These are phyloP conservation scores for Ceratobasidium sp. DNA, from an alignment of 1,284 basidiomycete genomes.

Conservation along the genomic window DNA sequence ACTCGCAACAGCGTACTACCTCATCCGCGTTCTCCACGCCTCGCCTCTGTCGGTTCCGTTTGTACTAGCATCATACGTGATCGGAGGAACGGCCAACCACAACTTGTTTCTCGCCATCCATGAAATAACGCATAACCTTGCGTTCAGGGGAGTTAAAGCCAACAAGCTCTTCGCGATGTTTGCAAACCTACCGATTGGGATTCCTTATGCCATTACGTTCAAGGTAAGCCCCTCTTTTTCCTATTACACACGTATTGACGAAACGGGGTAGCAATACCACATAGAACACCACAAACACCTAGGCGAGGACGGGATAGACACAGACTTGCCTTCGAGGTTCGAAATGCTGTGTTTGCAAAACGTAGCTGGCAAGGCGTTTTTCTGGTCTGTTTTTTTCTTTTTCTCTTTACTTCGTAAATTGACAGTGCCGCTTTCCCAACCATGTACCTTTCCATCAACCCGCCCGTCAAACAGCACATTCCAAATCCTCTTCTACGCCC, in stretches of 20 bases:
- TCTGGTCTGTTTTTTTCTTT: slow-evolving; percentile 69
- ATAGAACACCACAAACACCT: slow-evolving; percentile 93
- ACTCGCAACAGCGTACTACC: slow-evolving; percentile 65
- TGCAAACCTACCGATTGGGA: slow-evolving; percentile 89
- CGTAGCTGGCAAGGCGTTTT: slow-evolving; percentile 96
- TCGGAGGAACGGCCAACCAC: slow-evolving; percentile 96
- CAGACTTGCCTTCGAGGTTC: slow-evolving; percentile 85
- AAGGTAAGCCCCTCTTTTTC: slow-evolving; percentile 64
- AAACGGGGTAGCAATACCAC: slow-evolving; percentile 72
- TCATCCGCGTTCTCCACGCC: slow-evolving; percentile 59
- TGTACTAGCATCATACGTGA: slow-evolving; percentile 76
- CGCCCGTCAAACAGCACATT: slow-evolving; percentile 69
- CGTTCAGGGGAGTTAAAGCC: slow-evolving; percentile 79
- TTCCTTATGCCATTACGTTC: slow-evolving; percentile 95
- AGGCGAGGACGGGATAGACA: slow-evolving; percentile 96
- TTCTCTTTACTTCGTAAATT: slow-evolving; percentile 5
- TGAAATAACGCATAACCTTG: slow-evolving; percentile 97
- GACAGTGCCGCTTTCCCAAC: too few species aligned
- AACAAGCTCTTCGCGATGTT: slow-evolving; percentile 90
- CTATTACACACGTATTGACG: background rate
- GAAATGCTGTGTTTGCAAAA: slow-evolving; percentile 90
- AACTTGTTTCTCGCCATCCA: slow-evolving; percentile 98
- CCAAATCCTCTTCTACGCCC: slow-evolving; percentile 97
- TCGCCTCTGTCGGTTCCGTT: slow-evolving; percentile 74
- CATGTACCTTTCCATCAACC: too few species aligned